Percentiles rank a stretch among this genome's conserved stretches.
Conservation (phyloP, 495 filamentous ascomycete genomes). For the Antarctomyces pellizariae region DNA sequence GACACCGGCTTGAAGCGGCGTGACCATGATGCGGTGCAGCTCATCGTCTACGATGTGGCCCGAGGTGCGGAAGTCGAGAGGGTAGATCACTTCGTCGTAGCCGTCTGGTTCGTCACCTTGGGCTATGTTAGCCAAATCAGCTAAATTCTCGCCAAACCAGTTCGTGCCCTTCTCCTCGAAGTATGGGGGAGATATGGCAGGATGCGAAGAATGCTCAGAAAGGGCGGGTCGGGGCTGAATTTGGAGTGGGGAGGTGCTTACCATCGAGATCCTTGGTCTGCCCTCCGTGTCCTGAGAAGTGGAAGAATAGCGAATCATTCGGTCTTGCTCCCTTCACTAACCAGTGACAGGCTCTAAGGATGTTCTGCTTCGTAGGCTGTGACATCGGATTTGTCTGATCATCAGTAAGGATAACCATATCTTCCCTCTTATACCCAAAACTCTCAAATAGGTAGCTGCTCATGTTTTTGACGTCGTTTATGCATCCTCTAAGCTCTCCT, state of each 20-base stretch:
- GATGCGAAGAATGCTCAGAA: too few relatives aligned
- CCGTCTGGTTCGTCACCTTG: conserved; percentile 88
- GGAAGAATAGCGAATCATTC: conserved; percentile 95
- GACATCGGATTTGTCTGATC: conserved; percentile 95
- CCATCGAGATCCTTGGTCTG: conserved; percentile 91
- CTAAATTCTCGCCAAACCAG: too few relatives aligned
- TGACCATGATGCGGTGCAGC: conserved; percentile 96
- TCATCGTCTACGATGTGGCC: conserved; percentile 97
- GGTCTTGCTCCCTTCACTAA: conserved; percentile 83
- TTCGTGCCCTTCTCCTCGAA: too few relatives aligned
- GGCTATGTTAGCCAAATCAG: too few relatives aligned
- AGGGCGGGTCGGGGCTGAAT: too few relatives aligned
- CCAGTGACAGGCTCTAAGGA: conserved; percentile 96
- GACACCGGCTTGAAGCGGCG: conserved; percentile 56
- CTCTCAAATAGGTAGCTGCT: conserved; percentile 72
- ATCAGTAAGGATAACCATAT: conserved; percentile 96
- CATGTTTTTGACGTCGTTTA: conserved; percentile 98
- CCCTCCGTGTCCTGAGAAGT: conserved; percentile 93
- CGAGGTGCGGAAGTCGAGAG: conserved; percentile 72
- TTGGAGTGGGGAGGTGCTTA: too few relatives aligned
- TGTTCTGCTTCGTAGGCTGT: conserved; percentile 89
- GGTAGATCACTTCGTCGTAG: conserved; percentile 96
- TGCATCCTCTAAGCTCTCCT: conserved; percentile 81
- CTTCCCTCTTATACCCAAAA: conserved; percentile 83
- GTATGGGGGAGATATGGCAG: too few relatives aligned